A percentile compares a stretch with the other conserved stretches of the same genome.
Conservation (phyloP, 2,329 filamentous ascomycete species). For the Colletotrichum spinosum region DNA sequence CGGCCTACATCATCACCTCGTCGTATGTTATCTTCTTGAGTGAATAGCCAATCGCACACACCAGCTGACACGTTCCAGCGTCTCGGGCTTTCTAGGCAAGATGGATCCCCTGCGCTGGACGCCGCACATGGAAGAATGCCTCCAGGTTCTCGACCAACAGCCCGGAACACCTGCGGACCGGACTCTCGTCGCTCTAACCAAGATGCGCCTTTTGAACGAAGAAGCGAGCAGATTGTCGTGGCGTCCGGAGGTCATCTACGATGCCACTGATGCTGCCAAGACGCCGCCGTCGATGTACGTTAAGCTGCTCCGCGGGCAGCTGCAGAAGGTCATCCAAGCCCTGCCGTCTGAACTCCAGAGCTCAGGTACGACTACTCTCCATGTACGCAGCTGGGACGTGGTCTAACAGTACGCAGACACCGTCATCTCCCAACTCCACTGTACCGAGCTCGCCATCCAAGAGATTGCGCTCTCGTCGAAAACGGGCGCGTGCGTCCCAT, state of each 20-base stretch:
- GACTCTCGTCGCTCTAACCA: slow-evolving; percentile 55
- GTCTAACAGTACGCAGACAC: slow-evolving; percentile 43
- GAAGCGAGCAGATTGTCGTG: slow-evolving; percentile 41
- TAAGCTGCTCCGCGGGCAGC: slow-evolving; percentile 43
- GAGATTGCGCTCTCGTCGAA: slow-evolving; percentile 45
- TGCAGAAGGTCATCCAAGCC: slow-evolving; percentile 42
- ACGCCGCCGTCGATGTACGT: slow-evolving; percentile 44
- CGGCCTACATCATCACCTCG: slow-evolving; percentile 33
- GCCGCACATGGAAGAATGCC: slow-evolving; percentile 65
- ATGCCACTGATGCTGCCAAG: neutral
- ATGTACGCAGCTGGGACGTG: neutral
- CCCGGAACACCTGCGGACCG: slow-evolving; percentile 59
- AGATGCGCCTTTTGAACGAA: slow-evolving; percentile 48
- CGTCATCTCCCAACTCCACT: slow-evolving; percentile 48
- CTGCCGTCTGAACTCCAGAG: slow-evolving; percentile 41
- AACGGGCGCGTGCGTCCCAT: slow-evolving; percentile 24
- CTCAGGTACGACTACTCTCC: slow-evolving; percentile 44
- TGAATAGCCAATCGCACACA: neutral
- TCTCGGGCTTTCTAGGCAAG: slow-evolving; percentile 45
- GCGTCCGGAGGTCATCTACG: slow-evolving; percentile 35
- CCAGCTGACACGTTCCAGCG: slow-evolving; percentile 1
- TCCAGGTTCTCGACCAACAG: slow-evolving; percentile 53
- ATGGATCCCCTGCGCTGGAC: slow-evolving; percentile 64
- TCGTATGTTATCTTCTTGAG: slow-evolving; percentile 6
- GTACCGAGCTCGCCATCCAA: slow-evolving; percentile 51